Base-by-base conservation (phyloP, 2,329 filamentous ascomycete species). In the Emergomyces pasteurianus region DNA sequence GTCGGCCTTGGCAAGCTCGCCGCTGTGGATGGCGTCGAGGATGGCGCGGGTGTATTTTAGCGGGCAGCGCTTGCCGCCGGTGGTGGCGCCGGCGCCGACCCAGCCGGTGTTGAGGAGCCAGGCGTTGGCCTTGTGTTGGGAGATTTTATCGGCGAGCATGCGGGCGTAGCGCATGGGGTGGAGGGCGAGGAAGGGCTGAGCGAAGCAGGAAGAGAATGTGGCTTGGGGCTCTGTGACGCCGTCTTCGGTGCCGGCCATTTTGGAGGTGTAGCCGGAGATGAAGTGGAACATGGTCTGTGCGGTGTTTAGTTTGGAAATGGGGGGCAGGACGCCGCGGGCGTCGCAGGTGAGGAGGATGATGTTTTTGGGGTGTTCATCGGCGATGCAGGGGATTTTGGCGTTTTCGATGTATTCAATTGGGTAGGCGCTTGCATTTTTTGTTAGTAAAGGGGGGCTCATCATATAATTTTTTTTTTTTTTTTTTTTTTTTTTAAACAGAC, bases 201-300 rank as follows among this genome's bases (percentile, higher is more conserved):
- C 94, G 79, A 99, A 99, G 86, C 94, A 99, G 59, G 92, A 95
- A 31, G 92, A 97, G 86, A 99, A 99, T 71, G 94, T 99, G 28
- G 94, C 94, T 79, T 97, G 90, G 66, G 94, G 94, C 80, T 99
- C 94, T 10, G 89, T 95, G 66, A 99, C 86, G 72, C 94, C 94
- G 67, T 96, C 90, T 80, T 99, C 94, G 40, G 94, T 99, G 72
- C 94, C 94, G 66, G 94, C 94, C 94, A 99, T 99, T 87, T 99
- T 99, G 74, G 92, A 97, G 66, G 94, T 99, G 84, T 99, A 99
- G 70, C 94, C 94, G 21, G 90, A 95, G 79, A 99, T 99, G 86
- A 99, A 99, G 84, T 99, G 94, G 87, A 97, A 99, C 92, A 99
- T 97, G 77, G 91, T 96, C 81, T 97, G 94, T 71, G 90, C 86